phyloP scores from a whole-genome alignment of 768 basidiomycete genomes.

The Termitomyces sp. region DNA sequence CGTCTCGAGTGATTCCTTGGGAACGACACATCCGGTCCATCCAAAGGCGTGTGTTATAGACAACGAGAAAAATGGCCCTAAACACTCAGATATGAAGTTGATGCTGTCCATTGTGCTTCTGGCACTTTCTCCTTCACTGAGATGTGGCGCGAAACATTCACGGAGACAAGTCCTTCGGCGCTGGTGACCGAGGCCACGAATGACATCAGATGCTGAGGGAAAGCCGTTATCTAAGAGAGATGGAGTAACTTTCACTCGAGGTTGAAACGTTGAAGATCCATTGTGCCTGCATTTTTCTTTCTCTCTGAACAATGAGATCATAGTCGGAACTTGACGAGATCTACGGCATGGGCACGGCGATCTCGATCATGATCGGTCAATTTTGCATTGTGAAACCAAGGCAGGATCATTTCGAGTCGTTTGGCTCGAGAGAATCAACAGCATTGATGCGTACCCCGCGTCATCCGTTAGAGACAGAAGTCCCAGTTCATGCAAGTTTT shows the following conservation, averaged over 20 bases:
- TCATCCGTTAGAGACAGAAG: background rate
- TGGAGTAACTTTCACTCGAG: constrained; percentile 16
- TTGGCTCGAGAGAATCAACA: background rate
- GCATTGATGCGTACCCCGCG: background rate
- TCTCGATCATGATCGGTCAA: constrained; percentile 15
- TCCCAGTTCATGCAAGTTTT: background rate
- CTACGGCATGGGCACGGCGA: constrained; percentile 1
- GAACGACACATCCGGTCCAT: too few relatives aligned
- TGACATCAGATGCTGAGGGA: constrained; percentile 15
- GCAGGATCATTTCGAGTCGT: background rate
- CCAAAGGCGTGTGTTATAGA: too few relatives aligned
- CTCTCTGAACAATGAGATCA: constrained; percentile 2
- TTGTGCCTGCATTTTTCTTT: background rate
- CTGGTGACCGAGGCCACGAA: constrained; percentile 28
- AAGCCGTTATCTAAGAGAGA: constrained; percentile 15
- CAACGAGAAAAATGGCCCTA: too few relatives aligned
- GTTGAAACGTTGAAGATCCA: constrained; percentile 14
- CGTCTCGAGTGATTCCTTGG: too few relatives aligned
- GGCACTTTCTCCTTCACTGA: constrained; percentile 31
- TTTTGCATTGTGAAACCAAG: background rate
- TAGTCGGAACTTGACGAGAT: constrained; percentile 6
- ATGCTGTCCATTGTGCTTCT: too few relatives aligned
- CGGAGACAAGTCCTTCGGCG: constrained; percentile 52
- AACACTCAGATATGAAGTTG: too few relatives aligned
- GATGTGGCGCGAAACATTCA: constrained; percentile 41